Base-by-base conservation (phyloP, 164 flowering plant species). In the Litsea cubeba region DNA sequence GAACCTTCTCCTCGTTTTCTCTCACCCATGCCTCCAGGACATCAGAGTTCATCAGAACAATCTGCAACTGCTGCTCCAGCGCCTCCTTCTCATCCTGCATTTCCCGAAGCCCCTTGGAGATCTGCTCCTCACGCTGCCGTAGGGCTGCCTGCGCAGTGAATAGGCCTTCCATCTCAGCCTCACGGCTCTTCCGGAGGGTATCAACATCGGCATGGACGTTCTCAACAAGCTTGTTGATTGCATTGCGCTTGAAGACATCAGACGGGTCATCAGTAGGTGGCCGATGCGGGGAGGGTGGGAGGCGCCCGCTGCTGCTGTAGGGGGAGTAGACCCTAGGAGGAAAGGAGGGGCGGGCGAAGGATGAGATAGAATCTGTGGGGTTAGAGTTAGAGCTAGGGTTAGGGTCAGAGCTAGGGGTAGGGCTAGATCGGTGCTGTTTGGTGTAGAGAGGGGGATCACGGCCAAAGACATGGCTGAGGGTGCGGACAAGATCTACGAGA, bases 361-460 rank as follows among this genome's bases (percentile, higher is more conserved):
- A 57, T 5, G 74, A 57, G 23, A 74, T 17, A 23, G 68, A 49
- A 40, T 32, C 35, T 2, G 68, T 28, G 26, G 26, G 20, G 30
- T 23, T 15, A 49, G 30, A 24, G 11, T 65, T 54, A 20, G 72
- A 46, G 8, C 58, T 50, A 40, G 71, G 71, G 25, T 24, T 10
- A 62, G 15, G 15, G 23, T 24, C 23, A 24, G 32, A 10, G 12
- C 58, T 20, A 49, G 60, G 60, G n/a, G 5, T 54, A 1, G 6
- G 74, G 54, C n/a, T 26, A 62, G 65, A 50, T 15, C 72, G 68
- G 62, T 62, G 5, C 50, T 70, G 78, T 28, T 3, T 82, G 88
- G 98, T 88, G 69, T 87, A 95, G 3, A 95, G 85, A 0, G 97
- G 98, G 1, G 98, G 98, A 60, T 95, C 97, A 3, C 84, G 84